Conservation (phyloP, 2,329 filamentous ascomycete genomes). For the Teratosphaeria epicoccoides region DNA sequence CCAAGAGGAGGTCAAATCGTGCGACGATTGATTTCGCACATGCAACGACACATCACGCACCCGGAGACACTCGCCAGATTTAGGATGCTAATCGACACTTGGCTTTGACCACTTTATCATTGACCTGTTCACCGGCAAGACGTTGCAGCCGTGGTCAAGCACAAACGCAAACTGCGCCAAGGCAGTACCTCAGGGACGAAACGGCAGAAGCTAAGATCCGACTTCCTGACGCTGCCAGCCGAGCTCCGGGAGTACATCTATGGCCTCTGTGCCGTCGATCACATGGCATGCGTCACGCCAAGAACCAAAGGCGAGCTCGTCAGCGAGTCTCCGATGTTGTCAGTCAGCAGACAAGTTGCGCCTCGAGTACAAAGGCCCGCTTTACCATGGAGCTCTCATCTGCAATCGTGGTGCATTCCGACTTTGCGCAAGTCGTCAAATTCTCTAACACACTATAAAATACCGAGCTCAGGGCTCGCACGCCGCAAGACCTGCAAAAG, state of each 20-base stretch:
- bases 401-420: background rate
- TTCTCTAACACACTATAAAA: background rate
- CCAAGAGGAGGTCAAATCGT: too few species aligned
- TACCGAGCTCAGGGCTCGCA: background rate
- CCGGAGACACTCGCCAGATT: too few species aligned
- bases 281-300: background rate
- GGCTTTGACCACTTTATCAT: background rate
- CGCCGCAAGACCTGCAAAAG: background rate
- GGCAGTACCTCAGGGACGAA: background rate
- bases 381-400: background rate
- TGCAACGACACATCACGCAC: too few species aligned
- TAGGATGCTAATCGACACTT: background rate
- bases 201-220: background rate
- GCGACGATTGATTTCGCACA: too few species aligned
- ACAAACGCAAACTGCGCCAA: background rate
- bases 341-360: background rate
- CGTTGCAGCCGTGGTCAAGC: background rate
- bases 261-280: background rate
- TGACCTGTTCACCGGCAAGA: background rate
- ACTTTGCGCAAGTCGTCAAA: background rate
- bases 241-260: background rate
- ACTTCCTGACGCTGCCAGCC: background rate
- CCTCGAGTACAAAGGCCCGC: background rate
- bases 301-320: background rate
- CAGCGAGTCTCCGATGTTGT: background rate